A percentile compares a stretch with the other conserved stretches of the same genome.
These are phyloP conservation scores for Fusarium bactridioides DNA, from an alignment of 2,329 filamentous ascomycete species.

Conservation along the genomic window DNA sequence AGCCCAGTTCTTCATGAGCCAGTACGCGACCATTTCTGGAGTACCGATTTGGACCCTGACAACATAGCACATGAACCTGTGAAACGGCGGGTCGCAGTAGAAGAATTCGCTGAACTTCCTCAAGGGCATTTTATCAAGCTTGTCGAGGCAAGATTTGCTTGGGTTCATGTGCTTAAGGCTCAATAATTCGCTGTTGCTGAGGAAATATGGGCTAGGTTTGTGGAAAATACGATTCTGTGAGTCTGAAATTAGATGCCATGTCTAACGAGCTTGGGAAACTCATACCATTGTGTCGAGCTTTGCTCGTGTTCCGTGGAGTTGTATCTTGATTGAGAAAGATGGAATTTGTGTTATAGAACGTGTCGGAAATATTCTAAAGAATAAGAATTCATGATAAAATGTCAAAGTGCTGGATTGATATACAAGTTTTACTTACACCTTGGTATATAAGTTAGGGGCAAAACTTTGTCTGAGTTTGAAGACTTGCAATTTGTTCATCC, in stretches of 20 bases:
- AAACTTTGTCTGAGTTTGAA: background rate
- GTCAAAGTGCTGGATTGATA: fast-evolving
- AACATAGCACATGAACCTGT: background rate
- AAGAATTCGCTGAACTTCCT: background rate
- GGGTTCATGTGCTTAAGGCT: background rate
- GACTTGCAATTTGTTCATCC: background rate
- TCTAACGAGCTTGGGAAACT: background rate
- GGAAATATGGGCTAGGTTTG: too few relatives aligned
- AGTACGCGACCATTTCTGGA: background rate
- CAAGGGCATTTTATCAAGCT: background rate
- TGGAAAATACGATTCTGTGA: background rate
- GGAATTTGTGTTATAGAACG: too few relatives aligned
- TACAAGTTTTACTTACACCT: too few relatives aligned
- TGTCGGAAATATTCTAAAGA: fast-evolving
- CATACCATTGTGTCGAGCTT: background rate
- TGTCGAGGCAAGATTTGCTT: background rate
- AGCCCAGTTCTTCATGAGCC: background rate
- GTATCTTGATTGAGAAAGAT: background rate
- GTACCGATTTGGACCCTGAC: background rate
- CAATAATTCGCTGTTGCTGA: background rate
- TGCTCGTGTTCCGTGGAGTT: too few relatives aligned
- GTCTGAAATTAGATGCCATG: background rate
- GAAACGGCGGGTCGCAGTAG: background rate
- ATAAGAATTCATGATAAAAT: background rate
- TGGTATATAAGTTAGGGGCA: background rate